Evolutionary conservation across 495 filamentous ascomycete species (phyloP).

Genomic region (Xylaria grammica): DNA sequence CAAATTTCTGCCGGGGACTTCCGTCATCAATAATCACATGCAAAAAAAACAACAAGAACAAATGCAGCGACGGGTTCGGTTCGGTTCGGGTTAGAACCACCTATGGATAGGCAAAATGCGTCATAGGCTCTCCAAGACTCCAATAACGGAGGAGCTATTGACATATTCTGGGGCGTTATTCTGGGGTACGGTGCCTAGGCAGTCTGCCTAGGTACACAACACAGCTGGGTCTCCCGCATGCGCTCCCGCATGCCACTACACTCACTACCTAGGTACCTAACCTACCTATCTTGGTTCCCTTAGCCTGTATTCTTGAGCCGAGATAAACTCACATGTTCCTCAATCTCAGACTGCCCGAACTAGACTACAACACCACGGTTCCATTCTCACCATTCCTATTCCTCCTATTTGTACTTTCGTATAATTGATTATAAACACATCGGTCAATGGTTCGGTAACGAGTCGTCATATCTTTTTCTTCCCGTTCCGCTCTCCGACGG

Average conservation of each 20-base stretch:
- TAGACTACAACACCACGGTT: conserved; percentile 5
- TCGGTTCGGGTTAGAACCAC: not conserved
- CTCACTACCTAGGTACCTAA: no score
- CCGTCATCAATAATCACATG: conserved; percentile 16
- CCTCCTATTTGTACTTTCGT: not conserved
- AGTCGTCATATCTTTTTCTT: not conserved
- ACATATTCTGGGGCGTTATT: conserved; percentile 19
- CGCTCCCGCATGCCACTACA: no score
- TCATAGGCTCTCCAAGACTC: conserved; percentile 9
- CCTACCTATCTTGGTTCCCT: no score
- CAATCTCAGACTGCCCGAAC: not conserved
- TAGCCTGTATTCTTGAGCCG: no score
- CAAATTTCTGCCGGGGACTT: no score
- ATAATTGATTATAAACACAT: not conserved
- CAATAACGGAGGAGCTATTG: not conserved
- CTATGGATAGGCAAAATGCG: conserved; percentile 8
- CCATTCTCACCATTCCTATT: not conserved
- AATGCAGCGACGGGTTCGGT: not conserved
- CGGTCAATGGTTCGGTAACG: conserved; percentile 12
- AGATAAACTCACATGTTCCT: conserved; percentile 16
- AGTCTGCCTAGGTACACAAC: no score
- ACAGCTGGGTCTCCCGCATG: not conserved
- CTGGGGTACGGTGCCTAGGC: no score
- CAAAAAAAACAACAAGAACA: conserved; percentile 1
- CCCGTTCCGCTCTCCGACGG: not conserved